phyloP scores from a whole-genome alignment of 1,284 basidiomycete genomes.

The Bjerkandera adusta region DNA sequence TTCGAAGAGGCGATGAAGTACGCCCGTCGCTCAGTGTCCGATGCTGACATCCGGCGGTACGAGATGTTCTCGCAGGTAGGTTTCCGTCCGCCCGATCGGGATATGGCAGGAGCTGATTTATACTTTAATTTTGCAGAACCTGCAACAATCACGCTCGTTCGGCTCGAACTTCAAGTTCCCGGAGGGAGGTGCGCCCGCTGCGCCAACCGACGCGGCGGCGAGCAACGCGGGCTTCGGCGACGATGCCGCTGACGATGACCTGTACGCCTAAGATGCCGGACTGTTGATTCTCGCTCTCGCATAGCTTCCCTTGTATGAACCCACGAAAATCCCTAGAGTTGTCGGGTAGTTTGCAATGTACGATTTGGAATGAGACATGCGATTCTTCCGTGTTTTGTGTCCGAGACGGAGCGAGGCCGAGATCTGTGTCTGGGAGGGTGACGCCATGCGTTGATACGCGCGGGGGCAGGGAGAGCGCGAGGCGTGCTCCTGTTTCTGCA shows the following conservation, averaged over 20 bases:
- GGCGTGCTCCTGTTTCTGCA: not conserved
- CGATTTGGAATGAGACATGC: constrained; percentile 7
- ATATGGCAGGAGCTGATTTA: not conserved
- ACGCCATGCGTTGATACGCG: not conserved
- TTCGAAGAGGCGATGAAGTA: constrained; percentile 99
- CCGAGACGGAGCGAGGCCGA: too few relatives aligned
- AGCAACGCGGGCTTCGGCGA: constrained; percentile 81
- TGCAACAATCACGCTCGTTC: constrained; percentile 85
- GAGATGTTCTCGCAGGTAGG: constrained; percentile 85
- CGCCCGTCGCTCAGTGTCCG: constrained; percentile 89
- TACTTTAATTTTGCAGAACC: constrained; percentile 55
- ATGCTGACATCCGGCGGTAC: constrained; percentile 93
- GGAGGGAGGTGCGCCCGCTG: constrained; percentile 57
- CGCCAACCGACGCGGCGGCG: constrained; percentile 43
- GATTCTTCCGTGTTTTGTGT: not conserved
- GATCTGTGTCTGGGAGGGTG: too few relatives aligned
- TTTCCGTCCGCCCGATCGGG: not conserved
- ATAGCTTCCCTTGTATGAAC: constrained; percentile 1
- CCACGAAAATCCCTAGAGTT: constrained; percentile 10
- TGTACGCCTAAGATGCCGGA: constrained; percentile 64
- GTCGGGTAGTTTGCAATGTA: constrained; percentile 8
- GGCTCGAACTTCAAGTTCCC: constrained; percentile 98
- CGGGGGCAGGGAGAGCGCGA: too few relatives aligned
- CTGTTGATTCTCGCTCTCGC: constrained; percentile 1
- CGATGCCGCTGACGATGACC: constrained; percentile 82